A percentile compares a stretch with the other conserved stretches of the same genome.
phyloP scores from a whole-genome alignment of 768 basidiomycete genomes.

The Xerocomus spinulosus region DNA sequence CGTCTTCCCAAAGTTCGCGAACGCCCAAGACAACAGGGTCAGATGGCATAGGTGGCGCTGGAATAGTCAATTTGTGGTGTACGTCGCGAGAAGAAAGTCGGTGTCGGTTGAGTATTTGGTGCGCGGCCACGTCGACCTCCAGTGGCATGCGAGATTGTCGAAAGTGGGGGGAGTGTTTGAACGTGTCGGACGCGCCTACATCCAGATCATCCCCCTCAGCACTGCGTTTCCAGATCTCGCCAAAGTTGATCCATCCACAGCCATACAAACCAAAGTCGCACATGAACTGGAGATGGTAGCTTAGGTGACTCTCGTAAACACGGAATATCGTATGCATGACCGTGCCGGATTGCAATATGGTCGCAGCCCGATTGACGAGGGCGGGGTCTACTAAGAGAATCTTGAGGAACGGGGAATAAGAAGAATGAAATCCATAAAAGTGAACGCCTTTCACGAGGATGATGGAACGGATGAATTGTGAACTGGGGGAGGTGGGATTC shows the following conservation, averaged over 20 bases:
- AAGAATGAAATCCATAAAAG: constrained; percentile 91
- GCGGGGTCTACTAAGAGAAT: constrained; percentile 71
- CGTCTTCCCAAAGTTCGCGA: constrained; percentile 95
- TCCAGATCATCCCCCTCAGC: constrained; percentile 25
- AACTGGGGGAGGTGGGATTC: constrained; percentile 53
- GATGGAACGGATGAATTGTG: constrained; percentile 68
- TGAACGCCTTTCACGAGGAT: constrained; percentile 89
- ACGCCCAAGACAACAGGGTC: constrained; percentile 85
- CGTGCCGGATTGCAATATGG: constrained; percentile 76
- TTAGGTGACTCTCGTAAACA: constrained; percentile 88
- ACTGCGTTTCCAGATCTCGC: constrained; percentile 57
- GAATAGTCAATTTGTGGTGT: constrained; percentile 63
- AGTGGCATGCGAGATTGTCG: constrained; percentile 67
- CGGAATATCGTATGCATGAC: constrained; percentile 76
- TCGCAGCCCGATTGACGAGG: constrained; percentile 60
- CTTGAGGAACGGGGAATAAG: constrained; percentile 86
- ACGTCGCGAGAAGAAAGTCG: constrained; percentile 56
- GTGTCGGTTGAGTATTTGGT: constrained; percentile 84
- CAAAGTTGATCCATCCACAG: constrained; percentile 83
- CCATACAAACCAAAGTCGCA: constrained; percentile 94
- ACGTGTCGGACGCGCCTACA: constrained; percentile 17
- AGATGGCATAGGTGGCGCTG: constrained; percentile 43
- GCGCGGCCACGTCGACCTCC: constrained; percentile 79
- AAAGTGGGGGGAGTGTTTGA: constrained; percentile 53
- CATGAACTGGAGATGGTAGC: constrained; percentile 86